Conservation (phyloP, 129 eudicot genomes). For the Centella asiatica region DNA sequence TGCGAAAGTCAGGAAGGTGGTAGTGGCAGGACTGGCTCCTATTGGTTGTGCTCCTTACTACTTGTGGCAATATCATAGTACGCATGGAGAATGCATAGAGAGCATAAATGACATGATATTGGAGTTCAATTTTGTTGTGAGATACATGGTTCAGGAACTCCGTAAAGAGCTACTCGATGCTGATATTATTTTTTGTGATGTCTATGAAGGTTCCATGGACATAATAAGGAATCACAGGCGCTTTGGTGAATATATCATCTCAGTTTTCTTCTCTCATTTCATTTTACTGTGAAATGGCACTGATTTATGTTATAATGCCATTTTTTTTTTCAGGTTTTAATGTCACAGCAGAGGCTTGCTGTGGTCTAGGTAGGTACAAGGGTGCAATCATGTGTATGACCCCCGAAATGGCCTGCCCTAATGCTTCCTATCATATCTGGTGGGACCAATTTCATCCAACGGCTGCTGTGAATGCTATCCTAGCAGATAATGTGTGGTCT, state of each 20-base stretch:
- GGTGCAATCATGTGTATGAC: conserved; percentile 75
- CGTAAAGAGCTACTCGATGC: conserved; percentile 49
- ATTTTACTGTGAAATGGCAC: neutral
- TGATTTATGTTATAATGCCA: neutral
- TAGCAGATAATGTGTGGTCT: conserved; percentile 90
- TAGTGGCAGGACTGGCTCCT: conserved; percentile 89
- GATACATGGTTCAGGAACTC: conserved; percentile 71
- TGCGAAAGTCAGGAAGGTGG: conserved; percentile 77
- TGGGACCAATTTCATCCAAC: conserved; percentile 99
- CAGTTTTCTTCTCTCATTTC: neutral
- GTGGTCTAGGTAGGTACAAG: conserved; percentile 74
- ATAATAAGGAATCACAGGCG: conserved; percentile 49
- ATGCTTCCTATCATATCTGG: conserved; percentile 83
- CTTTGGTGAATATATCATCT: conserved; percentile 41
- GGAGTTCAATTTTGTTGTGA: conserved; percentile 81
- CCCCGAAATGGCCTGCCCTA: conserved; percentile 75
- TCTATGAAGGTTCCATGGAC: conserved; percentile 74
- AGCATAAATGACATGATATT: conserved; percentile 75
- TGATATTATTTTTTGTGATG: conserved; percentile 70
- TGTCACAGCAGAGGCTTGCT: conserved; percentile 61
- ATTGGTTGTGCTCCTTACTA: conserved; percentile 93
- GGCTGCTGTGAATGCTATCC: conserved; percentile 54
- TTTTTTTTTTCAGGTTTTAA: conserved; percentile 26
- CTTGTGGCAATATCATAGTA: conserved; percentile 68
- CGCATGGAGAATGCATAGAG: conserved; percentile 60